Base-by-base conservation (phyloP, 1,284 basidiomycete genomes). In the Pseudozyma sp. region DNA sequence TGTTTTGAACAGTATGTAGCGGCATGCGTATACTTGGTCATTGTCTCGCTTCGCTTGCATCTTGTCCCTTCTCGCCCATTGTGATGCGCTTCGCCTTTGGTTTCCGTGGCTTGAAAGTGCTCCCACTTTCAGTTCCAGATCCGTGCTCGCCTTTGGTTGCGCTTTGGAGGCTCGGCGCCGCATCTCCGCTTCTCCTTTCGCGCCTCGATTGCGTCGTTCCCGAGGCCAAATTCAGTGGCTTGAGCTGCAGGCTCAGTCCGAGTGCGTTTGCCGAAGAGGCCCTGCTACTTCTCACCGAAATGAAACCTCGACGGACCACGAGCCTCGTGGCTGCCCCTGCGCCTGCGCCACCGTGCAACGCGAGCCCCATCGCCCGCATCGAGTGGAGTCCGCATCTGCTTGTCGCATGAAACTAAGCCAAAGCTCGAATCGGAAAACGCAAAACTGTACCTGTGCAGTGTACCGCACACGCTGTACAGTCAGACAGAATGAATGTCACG, bases 261-360 rank as follows among this genome's bases (percentile, higher is more conserved):
- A 45, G 8, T 10, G 10, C 49, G 47, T 56, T 56, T 56, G 54
- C 54, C 54, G 54, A 56, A 56, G 16, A 24, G 19, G 8, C 17
- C 19, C 19, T 8, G 7, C 43, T 8, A 43, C 11, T 58, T 34
- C 16, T 49, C 40, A 43, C 45, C 17, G 46, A 62, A 58, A 58
- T 58, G 55, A 58, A 57, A 29, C 50, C 39, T 44, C 43, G 43
- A 44, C 16, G 24, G 35, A 5, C 34, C 47, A 33, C 31, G 33
- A 35, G 60, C 52, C 60, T 62, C 52, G 60, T 62, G 60, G 60
- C 60, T 44, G 43, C 48, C 43, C n/a, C n/a, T 42, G 24, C 24
- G 24, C 24, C 47, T 35, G 46, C 47, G 47, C 40, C 53, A 42
- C 55, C 30, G 60, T 34, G 39, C 46, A 54, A 29, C 31, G 37